Evolutionary conservation across 306 rosid genomes (phyloP).

Genomic region (Quercus variabilis): DNA sequence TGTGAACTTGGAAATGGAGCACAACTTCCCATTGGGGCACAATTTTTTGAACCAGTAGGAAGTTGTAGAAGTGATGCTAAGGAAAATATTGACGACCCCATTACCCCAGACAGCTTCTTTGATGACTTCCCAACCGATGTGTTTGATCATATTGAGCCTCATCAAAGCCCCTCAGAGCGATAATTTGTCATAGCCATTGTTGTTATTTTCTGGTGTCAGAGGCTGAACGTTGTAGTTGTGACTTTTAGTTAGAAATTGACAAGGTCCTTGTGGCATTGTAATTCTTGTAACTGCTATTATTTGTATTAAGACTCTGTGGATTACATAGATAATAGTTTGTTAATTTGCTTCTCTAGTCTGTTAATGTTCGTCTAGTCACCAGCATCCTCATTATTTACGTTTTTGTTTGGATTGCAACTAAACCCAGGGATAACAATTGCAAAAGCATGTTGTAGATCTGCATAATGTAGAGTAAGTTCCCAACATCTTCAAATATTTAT

Average conservation of each 20-base stretch:
- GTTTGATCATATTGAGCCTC: conserved; percentile 56
- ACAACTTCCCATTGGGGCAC: conserved; percentile 29
- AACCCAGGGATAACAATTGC: background rate
- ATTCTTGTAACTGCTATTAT: background rate
- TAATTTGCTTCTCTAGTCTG: background rate
- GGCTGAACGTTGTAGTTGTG: background rate
- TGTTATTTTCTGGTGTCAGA: too few relatives aligned
- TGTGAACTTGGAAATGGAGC: conserved; percentile 38
- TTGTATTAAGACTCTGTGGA: conserved; percentile 11
- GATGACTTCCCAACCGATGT: conserved; percentile 73
- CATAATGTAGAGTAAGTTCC: background rate
- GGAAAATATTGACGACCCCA: conserved; percentile 20
- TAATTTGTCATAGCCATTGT: conserved; percentile 16
- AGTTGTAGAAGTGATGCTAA: conserved; percentile 32
- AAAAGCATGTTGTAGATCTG: background rate
- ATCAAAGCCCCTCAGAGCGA: conserved; percentile 33
- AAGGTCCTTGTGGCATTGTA: background rate
- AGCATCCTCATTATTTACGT: background rate
- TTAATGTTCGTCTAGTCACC: background rate
- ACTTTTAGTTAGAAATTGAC: background rate
- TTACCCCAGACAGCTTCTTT: conserved; percentile 44
- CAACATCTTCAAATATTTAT: background rate
- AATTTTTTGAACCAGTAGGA: conserved; percentile 41
- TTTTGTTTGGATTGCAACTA: background rate
- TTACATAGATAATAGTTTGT: background rate